Base-by-base conservation (phyloP, 148 eudicot genomes). In the Nepenthes gracilis region DNA sequence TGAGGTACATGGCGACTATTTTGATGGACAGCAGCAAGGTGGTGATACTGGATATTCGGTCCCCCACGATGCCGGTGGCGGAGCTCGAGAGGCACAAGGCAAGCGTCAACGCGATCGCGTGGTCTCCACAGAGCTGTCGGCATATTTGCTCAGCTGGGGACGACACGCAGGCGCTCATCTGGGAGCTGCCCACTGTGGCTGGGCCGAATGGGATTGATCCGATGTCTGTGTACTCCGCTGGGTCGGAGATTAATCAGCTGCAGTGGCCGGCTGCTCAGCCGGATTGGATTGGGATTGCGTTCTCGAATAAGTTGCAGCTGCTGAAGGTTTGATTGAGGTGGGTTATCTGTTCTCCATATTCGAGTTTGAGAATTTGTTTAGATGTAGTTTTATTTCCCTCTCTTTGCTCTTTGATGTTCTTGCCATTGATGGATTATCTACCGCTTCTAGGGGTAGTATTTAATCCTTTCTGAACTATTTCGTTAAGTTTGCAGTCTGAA, bases 131-230 rank as follows among this genome's bases (percentile, higher is more conserved):
- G 81, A 93, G 97, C 65, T 47, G 70, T 12, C 70, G 84, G 60
- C 92, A 89, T 65, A 80, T 94, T 65, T 88, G 98, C 62, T 88
- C 95, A 0, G 96, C 73, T 1, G 96, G 98, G 33, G 98, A 92
- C 57, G 96, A 88, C 69, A 67, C 77, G 1, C 96, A 82, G 80
- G 94, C 95, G 5, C 81, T 88, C 40, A 85, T 84, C 35, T 88
- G 96, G 96, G 98, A 93, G 74, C 59, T 92, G 70, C 98, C 90
- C 0, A 69, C 78, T 0, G 84, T 81, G 9, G 81, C 80, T 1
- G 86, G 88, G 13, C 80, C 84, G 2, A 83, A 60, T 64, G 96
- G 87, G 64, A 83, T 93, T 59, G 96, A 93, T 74, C 98, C 98
- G 0, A 55, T 85, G 78, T 74, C 80, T 1, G 60, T 86, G 70